These are phyloP conservation scores for Rhazya stricta DNA, from an alignment of 257 asterid genomes.

Conservation along the genomic window DNA sequence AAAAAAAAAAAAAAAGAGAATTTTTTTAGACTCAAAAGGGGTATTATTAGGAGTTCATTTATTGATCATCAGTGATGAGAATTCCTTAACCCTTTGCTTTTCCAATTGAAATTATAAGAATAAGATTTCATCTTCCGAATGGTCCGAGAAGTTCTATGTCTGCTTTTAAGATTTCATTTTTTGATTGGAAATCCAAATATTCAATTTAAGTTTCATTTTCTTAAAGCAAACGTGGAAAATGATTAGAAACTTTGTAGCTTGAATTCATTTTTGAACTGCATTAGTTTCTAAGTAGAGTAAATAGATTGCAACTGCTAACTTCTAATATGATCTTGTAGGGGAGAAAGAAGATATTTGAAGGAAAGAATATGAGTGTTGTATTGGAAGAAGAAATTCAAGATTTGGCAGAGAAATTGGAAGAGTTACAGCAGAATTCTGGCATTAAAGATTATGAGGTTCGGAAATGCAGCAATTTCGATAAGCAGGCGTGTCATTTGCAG, in stretches of 20 bases:
- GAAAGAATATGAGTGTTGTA: conserved; percentile 43
- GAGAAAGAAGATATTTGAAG: conserved; percentile 51
- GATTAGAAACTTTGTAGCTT: background rate
- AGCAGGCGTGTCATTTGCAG: conserved; percentile 49
- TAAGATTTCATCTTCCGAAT: no score
- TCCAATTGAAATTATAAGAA: background rate
- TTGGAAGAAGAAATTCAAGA: conserved; percentile 67
- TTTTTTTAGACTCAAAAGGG: background rate
- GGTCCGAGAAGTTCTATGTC: no score
- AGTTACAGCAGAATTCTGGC: conserved; percentile 40
- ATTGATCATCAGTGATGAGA: background rate
- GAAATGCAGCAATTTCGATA: conserved; percentile 56
- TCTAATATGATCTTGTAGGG: conserved; percentile 31
- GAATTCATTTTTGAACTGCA: background rate
- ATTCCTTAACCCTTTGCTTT: background rate
- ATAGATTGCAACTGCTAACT: background rate
- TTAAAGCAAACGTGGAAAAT: no score
- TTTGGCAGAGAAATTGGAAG: conserved; percentile 48
- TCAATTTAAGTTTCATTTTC: background rate
- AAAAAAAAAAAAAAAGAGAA: background rate
- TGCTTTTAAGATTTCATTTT: no score
- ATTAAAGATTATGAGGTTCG: conserved; percentile 24
- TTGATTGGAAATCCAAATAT: background rate
- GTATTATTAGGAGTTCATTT: background rate
- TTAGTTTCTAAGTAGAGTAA: background rate